A percentile compares a stretch with the other conserved stretches of the same genome.
These are phyloP conservation scores for Phytophthora chlamydospora DNA, from an alignment of 352 stramenopile species.

Conservation along the genomic window DNA sequence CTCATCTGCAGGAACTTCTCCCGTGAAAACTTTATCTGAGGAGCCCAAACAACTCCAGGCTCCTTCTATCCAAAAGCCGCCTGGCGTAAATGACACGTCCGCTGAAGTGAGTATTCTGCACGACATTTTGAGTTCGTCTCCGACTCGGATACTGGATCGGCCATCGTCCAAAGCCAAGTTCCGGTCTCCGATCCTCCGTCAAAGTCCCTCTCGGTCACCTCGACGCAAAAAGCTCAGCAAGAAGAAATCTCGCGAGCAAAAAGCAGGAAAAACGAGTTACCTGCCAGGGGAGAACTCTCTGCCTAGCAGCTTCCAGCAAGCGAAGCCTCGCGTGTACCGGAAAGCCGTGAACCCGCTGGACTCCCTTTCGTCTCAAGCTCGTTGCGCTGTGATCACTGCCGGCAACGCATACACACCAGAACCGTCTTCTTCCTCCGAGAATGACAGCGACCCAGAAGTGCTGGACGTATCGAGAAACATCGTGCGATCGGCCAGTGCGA, in stretches of 20 bases:
- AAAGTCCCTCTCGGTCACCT: constrained; percentile 14
- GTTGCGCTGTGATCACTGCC: constrained; percentile 52
- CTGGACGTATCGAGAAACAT: constrained; percentile 5
- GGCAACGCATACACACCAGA: constrained; percentile 3
- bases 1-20: constrained; percentile 8
- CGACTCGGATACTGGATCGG: constrained; percentile 24
- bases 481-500: constrained; percentile 7
- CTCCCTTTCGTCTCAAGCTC: constrained; percentile 34
- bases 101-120: constrained; percentile 11
- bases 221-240: constrained; percentile 15
- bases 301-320: constrained; percentile 63
- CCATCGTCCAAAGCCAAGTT: constrained; percentile 11
- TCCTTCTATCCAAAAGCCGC: not conserved
- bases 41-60: constrained; percentile 8
- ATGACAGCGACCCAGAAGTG: constrained; percentile 6
- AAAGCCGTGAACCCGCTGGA: constrained; percentile 37
- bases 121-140: constrained; percentile 28
- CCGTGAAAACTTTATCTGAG: constrained; percentile 17
- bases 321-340: constrained; percentile 62
- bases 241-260: constrained; percentile 8
- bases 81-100: not conserved
- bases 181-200: constrained; percentile 8
- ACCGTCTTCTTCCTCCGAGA: constrained; percentile 7
- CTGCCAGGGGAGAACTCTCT: constrained; percentile 52
- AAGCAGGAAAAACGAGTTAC: constrained; percentile 17